These are phyloP conservation scores for Parasarocladium wereldwijsianum DNA, from an alignment of 2,329 filamentous ascomycete species.

Conservation along the genomic window DNA sequence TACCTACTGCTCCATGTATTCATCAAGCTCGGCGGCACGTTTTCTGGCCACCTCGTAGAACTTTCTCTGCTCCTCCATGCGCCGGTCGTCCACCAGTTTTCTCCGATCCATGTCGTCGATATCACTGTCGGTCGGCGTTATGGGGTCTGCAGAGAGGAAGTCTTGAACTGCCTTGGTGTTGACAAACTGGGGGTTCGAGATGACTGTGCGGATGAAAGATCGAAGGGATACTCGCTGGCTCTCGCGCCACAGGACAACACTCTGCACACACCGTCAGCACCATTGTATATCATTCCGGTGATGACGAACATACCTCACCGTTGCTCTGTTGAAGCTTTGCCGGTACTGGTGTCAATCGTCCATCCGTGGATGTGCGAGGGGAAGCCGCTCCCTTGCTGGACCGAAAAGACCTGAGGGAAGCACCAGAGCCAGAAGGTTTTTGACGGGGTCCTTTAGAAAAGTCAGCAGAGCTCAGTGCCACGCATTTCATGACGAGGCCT, in stretches of 20 bases:
- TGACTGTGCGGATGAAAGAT: constrained; percentile 73
- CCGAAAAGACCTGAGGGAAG: constrained; percentile 17
- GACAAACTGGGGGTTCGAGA: constrained; percentile 74
- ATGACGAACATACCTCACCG: constrained; percentile 1
- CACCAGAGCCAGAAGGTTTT: no score
- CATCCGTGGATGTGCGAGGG: constrained; percentile 17
- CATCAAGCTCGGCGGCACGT: constrained; percentile 81
- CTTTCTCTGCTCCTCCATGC: constrained; percentile 79
- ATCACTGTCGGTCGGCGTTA: constrained; percentile 69
- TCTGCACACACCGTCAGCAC: constrained; percentile 17
- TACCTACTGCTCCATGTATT: constrained; percentile 86
- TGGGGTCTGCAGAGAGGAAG: constrained; percentile 62
- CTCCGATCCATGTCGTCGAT: constrained; percentile 64
- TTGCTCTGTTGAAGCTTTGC: no score
- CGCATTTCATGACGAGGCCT: no score
- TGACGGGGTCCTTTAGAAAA: no score
- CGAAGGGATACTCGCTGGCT: constrained; percentile 81
- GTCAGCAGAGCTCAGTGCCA: no score
- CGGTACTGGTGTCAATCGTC: constrained; percentile 5
- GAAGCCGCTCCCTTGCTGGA: constrained; percentile 14
- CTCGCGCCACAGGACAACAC: constrained; percentile 63
- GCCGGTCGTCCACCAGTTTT: constrained; percentile 71
- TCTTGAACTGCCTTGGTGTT: constrained; percentile 71
- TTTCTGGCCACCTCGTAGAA: constrained; percentile 94
- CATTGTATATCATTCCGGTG: no score